A percentile compares a stretch with the other conserved stretches of the same genome.
phyloP scores from a whole-genome alignment of 805 yeast genomes.

The Candida ovalis region DNA sequence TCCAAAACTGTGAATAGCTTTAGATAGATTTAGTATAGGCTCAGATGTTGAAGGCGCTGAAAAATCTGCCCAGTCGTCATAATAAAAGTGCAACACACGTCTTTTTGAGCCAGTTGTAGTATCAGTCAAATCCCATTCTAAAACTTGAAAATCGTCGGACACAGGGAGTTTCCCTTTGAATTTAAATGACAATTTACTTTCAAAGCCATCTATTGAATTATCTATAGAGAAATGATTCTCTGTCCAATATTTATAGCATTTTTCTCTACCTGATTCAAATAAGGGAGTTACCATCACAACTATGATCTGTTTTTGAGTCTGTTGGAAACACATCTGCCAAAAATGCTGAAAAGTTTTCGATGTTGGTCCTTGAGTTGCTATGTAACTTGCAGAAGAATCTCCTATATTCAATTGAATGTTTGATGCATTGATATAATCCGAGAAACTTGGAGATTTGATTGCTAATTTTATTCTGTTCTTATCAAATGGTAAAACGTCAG shows the following conservation, averaged over 20 bases:
- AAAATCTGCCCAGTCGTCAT: slow-evolving; percentile 43
- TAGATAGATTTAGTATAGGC: slow-evolving; percentile 28
- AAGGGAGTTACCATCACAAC: slow-evolving; percentile 76
- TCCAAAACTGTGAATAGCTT: slow-evolving; percentile 12
- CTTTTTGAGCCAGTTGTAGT: slow-evolving; percentile 1
- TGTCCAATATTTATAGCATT: slow-evolving; percentile 41
- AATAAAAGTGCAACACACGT: slow-evolving; percentile 35
- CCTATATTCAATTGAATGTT: slow-evolving; percentile 21
- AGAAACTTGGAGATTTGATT: slow-evolving; percentile 18
- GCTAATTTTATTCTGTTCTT: slow-evolving; percentile 46
- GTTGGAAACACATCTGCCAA: slow-evolving; percentile 39
- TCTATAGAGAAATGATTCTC: slow-evolving; percentile 8
- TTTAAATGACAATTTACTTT: slow-evolving; percentile 8
- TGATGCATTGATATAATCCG: slow-evolving; percentile 39
- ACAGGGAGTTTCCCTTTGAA: background rate
- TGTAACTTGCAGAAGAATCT: slow-evolving; percentile 35
- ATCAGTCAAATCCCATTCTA: slow-evolving; percentile 18
- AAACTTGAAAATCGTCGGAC: slow-evolving; percentile 5
- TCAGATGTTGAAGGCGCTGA: slow-evolving; percentile 34
- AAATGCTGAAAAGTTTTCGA: slow-evolving; percentile 37
- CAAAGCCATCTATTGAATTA: slow-evolving; percentile 4
- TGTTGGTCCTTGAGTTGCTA: slow-evolving; percentile 71
- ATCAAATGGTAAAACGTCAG: slow-evolving; percentile 65
- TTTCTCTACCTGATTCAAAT: slow-evolving; percentile 35
- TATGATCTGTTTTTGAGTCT: slow-evolving; percentile 34